A percentile compares a stretch with the other conserved stretches of the same genome.
These are phyloP conservation scores for Claviceps digitariae DNA, from an alignment of 2,329 filamentous ascomycete genomes.

Conservation along the genomic window DNA sequence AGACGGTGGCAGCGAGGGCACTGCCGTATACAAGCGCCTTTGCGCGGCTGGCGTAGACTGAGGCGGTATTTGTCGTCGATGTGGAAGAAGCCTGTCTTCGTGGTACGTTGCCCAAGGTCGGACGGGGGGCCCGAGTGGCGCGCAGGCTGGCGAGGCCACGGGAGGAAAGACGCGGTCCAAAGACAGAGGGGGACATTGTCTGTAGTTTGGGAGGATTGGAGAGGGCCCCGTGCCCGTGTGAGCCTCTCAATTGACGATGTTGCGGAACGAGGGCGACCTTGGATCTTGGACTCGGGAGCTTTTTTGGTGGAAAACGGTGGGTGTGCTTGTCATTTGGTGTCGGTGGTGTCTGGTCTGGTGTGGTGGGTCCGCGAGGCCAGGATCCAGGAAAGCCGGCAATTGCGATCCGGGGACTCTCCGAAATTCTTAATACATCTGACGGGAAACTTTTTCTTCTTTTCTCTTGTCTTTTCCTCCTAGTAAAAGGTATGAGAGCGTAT, in stretches of 20 bases:
- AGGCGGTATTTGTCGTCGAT: conserved; percentile 14
- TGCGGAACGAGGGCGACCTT: neutral
- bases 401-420: no score
- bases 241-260: conserved; percentile 8
- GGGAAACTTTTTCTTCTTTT: no score
- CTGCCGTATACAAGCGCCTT: conserved; percentile 28
- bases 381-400: neutral
- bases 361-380: neutral
- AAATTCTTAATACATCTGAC: no score
- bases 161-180: conserved; percentile 7
- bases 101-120: conserved; percentile 8
- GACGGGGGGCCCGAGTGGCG: neutral
- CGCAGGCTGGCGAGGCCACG: conserved; percentile 6
- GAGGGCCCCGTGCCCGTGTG: conserved; percentile 4
- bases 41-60: conserved; percentile 16
- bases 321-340: neutral
- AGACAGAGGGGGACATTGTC: conserved; percentile 7
- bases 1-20: conserved; percentile 27
- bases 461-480: no score
- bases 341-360: no score
- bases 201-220: neutral
- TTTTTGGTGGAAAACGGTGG: neutral
- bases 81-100: conserved; percentile 17
- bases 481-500: no score
- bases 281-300: neutral